A percentile compares a stretch with the other conserved stretches of the same genome.
Evolutionary conservation across 1,139 yeast genomes (phyloP).

Genomic region (Blastobotrys petasosporus): DNA sequence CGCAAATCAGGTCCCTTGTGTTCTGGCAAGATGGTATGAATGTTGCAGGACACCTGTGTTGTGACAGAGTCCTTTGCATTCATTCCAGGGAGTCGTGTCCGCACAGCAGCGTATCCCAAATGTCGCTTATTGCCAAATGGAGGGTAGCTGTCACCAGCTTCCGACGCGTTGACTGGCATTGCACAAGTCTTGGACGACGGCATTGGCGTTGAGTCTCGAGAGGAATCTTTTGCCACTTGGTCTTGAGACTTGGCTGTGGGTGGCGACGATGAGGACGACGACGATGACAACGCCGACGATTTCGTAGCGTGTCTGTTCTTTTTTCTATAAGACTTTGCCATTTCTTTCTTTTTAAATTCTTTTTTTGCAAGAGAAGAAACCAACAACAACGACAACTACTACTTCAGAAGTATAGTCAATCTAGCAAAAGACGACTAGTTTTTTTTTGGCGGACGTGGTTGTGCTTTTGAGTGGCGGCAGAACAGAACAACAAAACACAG

Average conservation of each 20-base stretch:
- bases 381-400: not conserved
- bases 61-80: constrained; percentile 4
- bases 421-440: no score
- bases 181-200: not conserved
- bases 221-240: not conserved
- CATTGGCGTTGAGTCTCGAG: not conserved
- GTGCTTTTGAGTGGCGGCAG: no score
- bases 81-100: constrained; percentile 13
- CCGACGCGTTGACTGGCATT: not conserved
- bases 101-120: constrained; percentile 12
- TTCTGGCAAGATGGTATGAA: constrained; percentile 16
- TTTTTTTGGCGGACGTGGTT: no score
- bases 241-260: not conserved
- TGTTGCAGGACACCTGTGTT: constrained; percentile 13
- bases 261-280: no score
- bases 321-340: constrained; percentile 7
- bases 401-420: not conserved
- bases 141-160: constrained; percentile 6
- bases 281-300: no score
- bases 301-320: not conserved
- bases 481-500: no score
- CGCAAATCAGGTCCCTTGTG: not conserved
- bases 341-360: not conserved
- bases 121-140: constrained; percentile 16
- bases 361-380: not conserved